Conservation (phyloP, 352 stramenopile species). For the Pythium guiyangense region DNA sequence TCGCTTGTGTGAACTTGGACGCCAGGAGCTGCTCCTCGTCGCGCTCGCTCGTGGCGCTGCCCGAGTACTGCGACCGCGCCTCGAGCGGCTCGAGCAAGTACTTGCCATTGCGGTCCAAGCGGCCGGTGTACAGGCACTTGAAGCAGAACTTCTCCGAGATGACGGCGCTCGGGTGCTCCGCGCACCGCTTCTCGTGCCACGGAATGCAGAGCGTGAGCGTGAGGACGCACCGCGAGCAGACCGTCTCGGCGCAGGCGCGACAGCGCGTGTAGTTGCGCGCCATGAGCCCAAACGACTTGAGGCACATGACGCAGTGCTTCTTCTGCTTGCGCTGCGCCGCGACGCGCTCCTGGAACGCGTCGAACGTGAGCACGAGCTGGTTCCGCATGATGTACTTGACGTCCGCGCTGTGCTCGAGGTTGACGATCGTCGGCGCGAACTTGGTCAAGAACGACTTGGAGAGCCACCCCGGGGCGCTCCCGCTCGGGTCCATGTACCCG, state of each 20-base stretch:
- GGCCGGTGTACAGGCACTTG: slow-evolving; percentile 52
- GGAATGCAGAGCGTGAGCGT: slow-evolving; percentile 55
- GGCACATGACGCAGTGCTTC: slow-evolving; percentile 29
- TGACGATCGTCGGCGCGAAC: slow-evolving; percentile 38
- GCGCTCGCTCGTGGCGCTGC: slow-evolving; percentile 14
- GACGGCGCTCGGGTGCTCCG: slow-evolving; percentile 53
- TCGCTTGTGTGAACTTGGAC: slow-evolving; percentile 12
- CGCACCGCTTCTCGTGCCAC: slow-evolving; percentile 43
- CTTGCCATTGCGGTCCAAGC: slow-evolving; percentile 43
- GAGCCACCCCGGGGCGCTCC: slow-evolving; percentile 26
- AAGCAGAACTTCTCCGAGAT: slow-evolving; percentile 63
- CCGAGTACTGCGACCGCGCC: slow-evolving; percentile 20
- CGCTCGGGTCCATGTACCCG: slow-evolving; percentile 34
- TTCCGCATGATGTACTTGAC: slow-evolving; percentile 55
- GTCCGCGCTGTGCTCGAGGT: slow-evolving; percentile 38
- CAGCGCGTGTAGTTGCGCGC: slow-evolving; percentile 42
- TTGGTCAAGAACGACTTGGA: slow-evolving; percentile 34
- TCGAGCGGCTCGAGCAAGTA: slow-evolving; percentile 27
- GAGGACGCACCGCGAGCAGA: slow-evolving; percentile 49
- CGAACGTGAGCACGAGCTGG: slow-evolving; percentile 28
- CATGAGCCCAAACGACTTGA: slow-evolving; percentile 33
- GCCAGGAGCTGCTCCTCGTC: slow-evolving; percentile 15
- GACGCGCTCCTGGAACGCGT: slow-evolving; percentile 29
- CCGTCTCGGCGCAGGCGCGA: slow-evolving; percentile 43
- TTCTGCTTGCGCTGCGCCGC: slow-evolving; percentile 27